Evolutionary conservation across 306 rosid genomes (phyloP).

Genomic region (Cotoneaster glaucophyllus): DNA sequence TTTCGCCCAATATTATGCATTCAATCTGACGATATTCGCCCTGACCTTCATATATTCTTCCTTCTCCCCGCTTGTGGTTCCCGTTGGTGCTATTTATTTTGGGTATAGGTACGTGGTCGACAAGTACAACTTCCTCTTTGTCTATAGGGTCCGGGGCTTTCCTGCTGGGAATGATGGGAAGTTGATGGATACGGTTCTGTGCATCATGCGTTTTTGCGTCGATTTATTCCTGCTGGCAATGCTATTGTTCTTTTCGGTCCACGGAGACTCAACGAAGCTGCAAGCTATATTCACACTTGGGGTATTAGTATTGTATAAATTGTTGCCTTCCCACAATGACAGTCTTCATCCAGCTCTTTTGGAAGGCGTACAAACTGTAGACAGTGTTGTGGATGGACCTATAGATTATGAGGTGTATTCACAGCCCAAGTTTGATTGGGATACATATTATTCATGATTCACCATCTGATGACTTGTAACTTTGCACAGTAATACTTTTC

Average conservation of each 20-base stretch:
- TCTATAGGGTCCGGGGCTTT: constrained; percentile 83
- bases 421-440: constrained; percentile 95
- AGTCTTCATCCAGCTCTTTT: constrained; percentile 53
- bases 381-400: constrained; percentile 59
- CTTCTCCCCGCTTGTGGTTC: constrained; percentile 86
- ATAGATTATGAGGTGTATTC: constrained; percentile 86
- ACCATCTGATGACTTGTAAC: constrained; percentile 15
- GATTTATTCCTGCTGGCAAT: constrained; percentile 75
- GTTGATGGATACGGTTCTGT: constrained; percentile 78
- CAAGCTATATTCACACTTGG: constrained; percentile 96
- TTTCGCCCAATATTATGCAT: constrained; percentile 95
- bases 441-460: constrained; percentile 52
- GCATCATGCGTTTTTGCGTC: constrained; percentile 86
- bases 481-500: neutral
- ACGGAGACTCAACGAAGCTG: constrained; percentile 87
- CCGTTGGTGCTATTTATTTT: constrained; percentile 79
- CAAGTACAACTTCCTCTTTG: constrained; percentile 88
- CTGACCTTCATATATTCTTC: constrained; percentile 83
- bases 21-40: constrained; percentile 87
- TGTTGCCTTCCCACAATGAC: constrained; percentile 64
- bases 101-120: constrained; percentile 95
- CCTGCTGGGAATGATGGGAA: constrained; percentile 97
- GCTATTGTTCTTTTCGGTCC: constrained; percentile 90
- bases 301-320: constrained; percentile 58
- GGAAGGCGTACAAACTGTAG: constrained; percentile 75